Conservation (phyloP, 345 rosid genomes). For the Eutrema heterophyllum region DNA sequence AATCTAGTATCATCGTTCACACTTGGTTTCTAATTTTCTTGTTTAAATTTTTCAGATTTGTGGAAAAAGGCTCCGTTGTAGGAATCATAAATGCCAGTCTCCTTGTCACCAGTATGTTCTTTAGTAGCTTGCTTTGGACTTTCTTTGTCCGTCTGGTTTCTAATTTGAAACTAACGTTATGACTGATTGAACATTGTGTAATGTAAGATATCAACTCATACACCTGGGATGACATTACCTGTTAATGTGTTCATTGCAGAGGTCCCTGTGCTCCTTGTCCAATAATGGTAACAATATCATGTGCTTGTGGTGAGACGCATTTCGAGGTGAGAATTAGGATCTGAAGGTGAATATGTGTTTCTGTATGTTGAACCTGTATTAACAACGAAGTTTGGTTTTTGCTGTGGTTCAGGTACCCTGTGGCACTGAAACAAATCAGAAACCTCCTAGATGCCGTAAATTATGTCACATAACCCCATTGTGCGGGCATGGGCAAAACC, state of each 20-base stretch:
- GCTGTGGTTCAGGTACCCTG: conserved; percentile 77
- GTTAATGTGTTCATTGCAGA: conserved; percentile 41
- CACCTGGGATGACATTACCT: conserved; percentile 12
- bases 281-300: conserved; percentile 79
- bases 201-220: neutral
- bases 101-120: conserved; percentile 78
- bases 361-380: conserved; percentile 1
- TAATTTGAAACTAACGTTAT: neutral
- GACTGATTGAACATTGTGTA: neutral
- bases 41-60: conserved; percentile 49
- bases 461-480: conserved; percentile 51
- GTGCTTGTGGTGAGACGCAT: conserved; percentile 74
- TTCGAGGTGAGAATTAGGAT: conserved; percentile 62
- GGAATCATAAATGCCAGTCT: conserved; percentile 84
- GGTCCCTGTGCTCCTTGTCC: conserved; percentile 98
- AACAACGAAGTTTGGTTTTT: neutral
- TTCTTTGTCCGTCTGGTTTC: neutral
- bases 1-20: neutral
- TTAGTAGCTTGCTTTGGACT: conserved; percentile 1
- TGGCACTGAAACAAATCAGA: conserved; percentile 84
- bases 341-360: neutral
- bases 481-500: conserved; percentile 66
- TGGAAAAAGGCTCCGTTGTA: conserved; percentile 75
- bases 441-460: conserved; percentile 89
- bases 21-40: neutral